These are phyloP conservation scores for Pleurozium schreberi DNA, from an alignment of 225 moss, liverwort and hornwort genomes.

Conservation along the genomic window DNA sequence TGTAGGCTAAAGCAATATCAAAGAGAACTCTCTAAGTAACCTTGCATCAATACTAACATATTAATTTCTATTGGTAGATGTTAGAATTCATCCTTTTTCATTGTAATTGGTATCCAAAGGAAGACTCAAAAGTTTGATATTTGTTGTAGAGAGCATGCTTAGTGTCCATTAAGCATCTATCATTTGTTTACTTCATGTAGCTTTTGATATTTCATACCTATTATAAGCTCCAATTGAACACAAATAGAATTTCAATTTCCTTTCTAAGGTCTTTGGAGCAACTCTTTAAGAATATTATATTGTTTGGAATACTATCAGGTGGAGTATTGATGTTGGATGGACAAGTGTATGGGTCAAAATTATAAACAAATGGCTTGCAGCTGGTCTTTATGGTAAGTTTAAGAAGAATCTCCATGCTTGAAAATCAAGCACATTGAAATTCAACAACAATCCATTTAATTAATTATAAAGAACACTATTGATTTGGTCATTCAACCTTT, in stretches of 20 bases:
- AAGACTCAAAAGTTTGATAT: background rate
- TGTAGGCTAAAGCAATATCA: background rate
- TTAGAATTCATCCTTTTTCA: background rate
- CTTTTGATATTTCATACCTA: background rate
- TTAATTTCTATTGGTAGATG: background rate
- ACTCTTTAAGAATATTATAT: too few relatives aligned
- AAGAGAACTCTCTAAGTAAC: background rate
- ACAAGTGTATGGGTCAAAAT: slow-evolving; percentile 35
- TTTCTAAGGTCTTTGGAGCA: background rate
- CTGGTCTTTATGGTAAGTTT: slow-evolving; percentile 43
- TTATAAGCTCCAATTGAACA: too few relatives aligned
- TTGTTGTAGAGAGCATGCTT: background rate
- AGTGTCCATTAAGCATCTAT: too few relatives aligned
- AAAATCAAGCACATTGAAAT: background rate
- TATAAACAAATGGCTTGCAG: slow-evolving; percentile 62
- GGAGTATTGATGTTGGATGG: slow-evolving; percentile 78
- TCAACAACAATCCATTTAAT: background rate
- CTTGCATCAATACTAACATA: background rate
- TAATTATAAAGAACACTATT: background rate
- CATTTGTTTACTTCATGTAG: background rate
- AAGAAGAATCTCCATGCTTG: background rate
- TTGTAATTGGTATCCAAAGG: background rate
- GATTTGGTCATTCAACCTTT: background rate
- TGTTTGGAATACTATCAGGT: slow-evolving; percentile 9
- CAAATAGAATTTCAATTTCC: background rate